Base-by-base conservation (phyloP, 768 basidiomycete genomes). In the Gymnopilus dilepis region DNA sequence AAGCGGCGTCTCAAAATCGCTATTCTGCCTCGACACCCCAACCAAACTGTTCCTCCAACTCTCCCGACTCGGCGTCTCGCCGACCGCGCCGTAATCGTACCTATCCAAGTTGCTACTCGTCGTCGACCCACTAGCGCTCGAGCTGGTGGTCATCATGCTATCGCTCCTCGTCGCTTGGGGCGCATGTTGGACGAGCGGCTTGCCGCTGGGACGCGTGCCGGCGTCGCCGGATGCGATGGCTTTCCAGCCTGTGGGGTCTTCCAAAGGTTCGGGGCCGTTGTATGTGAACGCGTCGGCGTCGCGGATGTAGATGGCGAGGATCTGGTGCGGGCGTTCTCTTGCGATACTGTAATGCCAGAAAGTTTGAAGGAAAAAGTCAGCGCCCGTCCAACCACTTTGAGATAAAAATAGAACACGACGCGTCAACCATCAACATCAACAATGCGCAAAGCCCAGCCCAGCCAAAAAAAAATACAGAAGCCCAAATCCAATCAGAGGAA, bases 291-390 rank as follows among this genome's bases (percentile, higher is more conserved):
- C 65, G 43, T 80, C 79, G 13, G 89, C 91, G 67, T 97, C 92
- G 21, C 97, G 84, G 42, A 99, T 86, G 75, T 94, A 93, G 34
- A 98, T 85, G 3, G 81, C 94, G 4, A 89, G 76, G 37, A 99
- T 82, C 69, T 92, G 91, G 4, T 77, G 65, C 0, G 90, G 86
- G 11, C 87, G 79, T 58, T 92, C 88, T 17, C 77, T 73, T 0
- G 97, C 94, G 17, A 97, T 70, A 3, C 81, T 82, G 56, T 9
- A 7, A n/a, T 31, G 8, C 30, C 11, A 6, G 4, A n/a, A 31
- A 31, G 9, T n/a, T n/a, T 15, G 6, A 30, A 15, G 4, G 2
- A n/a, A n/a, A 41, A 41, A n/a, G 2, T n/a, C 6, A 41, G 19
- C 40, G 40, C 15, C 40, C 17, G 19, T n/a, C 7, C 7, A 41